Conservation (phyloP, 2,329 filamentous ascomycete species). For the Cadophora sp. region DNA sequence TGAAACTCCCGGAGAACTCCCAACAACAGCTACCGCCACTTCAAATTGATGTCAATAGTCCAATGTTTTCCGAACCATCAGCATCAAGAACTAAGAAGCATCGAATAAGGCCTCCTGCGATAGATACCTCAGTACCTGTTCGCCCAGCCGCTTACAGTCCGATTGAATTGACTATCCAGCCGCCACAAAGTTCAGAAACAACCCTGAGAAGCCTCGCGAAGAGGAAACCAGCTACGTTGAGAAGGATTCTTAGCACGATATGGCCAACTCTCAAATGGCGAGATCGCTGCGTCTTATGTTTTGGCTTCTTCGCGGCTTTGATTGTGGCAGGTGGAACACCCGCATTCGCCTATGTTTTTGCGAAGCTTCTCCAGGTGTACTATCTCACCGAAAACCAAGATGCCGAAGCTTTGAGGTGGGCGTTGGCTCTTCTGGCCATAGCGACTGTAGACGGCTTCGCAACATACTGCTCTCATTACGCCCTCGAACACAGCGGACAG, state of each 20-base stretch:
- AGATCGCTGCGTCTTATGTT: slow-evolving; percentile 61
- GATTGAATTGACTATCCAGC: background rate
- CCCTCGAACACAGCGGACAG: slow-evolving; percentile 75
- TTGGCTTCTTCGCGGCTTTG: slow-evolving; percentile 58
- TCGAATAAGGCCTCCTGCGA: background rate
- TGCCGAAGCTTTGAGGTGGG: slow-evolving; percentile 58
- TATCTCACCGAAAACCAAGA: slow-evolving; percentile 53
- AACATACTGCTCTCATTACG: slow-evolving; percentile 71
- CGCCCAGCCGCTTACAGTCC: background rate
- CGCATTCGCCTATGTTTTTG: slow-evolving; percentile 77
- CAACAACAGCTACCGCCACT: background rate
- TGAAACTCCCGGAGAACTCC: background rate
- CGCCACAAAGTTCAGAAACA: background rate
- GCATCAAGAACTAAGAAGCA: background rate
- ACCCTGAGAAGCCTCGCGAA: background rate
- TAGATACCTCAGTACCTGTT: background rate
- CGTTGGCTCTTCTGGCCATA: slow-evolving; percentile 71
- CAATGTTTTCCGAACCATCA: background rate
- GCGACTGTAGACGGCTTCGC: slow-evolving; percentile 70
- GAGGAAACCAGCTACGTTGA: slow-evolving; percentile 48
- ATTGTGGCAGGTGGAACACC: slow-evolving; percentile 48
- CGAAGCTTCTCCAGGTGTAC: slow-evolving; percentile 74
- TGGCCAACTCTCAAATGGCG: slow-evolving; percentile 66
- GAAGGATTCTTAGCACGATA: slow-evolving; percentile 69
- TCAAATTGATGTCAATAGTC: background rate